Conservation (phyloP, 2,329 filamentous ascomycete species). For the Penicillium sclerotigenum region DNA sequence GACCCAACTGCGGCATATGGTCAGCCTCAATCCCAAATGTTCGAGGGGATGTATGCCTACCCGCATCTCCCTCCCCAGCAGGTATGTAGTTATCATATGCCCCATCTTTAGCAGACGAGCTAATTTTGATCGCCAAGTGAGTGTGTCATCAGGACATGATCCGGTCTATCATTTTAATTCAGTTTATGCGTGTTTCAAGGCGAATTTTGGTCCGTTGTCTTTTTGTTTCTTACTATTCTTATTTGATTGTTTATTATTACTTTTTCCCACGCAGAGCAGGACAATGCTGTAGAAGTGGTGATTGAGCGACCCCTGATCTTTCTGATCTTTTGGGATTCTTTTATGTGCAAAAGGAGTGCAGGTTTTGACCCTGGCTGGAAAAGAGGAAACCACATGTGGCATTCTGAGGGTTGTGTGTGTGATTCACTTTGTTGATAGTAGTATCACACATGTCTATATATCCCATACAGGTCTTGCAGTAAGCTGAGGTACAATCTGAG, state of each 20-base stretch:
- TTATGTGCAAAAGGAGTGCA: neutral
- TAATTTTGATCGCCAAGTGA: conserved; percentile 10
- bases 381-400: neutral
- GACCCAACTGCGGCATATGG: conserved; percentile 70
- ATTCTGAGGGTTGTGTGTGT: neutral
- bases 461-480: neutral
- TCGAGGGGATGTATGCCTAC: conserved; percentile 83
- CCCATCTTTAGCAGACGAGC: neutral
- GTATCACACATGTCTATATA: neutral
- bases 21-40: conserved; percentile 73
- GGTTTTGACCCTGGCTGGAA: neutral
- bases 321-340: neutral
- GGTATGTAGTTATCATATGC: conserved; percentile 49
- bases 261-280: conserved; percentile 4
- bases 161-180: conserved; percentile 8
- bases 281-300: conserved; percentile 9
- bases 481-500: neutral
- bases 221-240: conserved; percentile 1
- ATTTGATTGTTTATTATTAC: neutral
- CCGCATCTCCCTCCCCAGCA: conserved; percentile 77
- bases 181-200: conserved; percentile 12
- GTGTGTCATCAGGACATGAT: neutral
- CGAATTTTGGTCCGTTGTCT: conserved; percentile 16
- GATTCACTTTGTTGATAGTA: neutral
- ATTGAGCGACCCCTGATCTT: neutral